Base-by-base conservation (phyloP, 1,139 yeast species). In the Magnusiomyces paraingens region DNA sequence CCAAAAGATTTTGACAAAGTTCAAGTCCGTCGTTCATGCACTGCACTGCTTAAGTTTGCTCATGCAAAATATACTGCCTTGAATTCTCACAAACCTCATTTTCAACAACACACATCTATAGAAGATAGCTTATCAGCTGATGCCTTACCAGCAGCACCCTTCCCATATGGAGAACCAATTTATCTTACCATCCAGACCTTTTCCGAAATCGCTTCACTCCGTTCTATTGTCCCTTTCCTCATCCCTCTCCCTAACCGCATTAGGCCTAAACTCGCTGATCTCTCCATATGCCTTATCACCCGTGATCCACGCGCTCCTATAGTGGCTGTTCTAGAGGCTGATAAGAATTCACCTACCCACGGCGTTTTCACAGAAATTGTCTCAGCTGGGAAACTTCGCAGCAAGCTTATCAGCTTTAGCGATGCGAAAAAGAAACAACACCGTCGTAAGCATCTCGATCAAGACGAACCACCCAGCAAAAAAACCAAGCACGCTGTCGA, bases 341-440 rank as follows among this genome's bases (percentile, higher is more conserved):
- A 61, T 38, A 50, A 50, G 10, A 56, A 56, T 3, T 43, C 61
- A n/a, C 55, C 59, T 2, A 64, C 68, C 1, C 55, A 59, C 40
- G 63, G 61, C 35, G 35, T 62, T 54, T 64, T 64, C 47, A 54
- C 60, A 2, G 66, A 64, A 45, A 61, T 65, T 39, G 54, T 64
- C 2, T 61, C 68, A 1, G 54, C 62, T 1, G 54, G 57, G 21
- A 63, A 61, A 52, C 58, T 64, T 44, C 58, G 62, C 44, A 21
- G 50, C 17, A 36, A 29, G 5, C 46, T 48, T 15, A 20, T 26
- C 8, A 38, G 40, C n/a, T 47, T 47, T 47, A 32, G 35, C 20
- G 50, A 47, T n/a, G 43, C 43, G 21, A 39, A 39, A 21, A 47
- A 47, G 43, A 47, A 47, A 6, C 50, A 42, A 12, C 18, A 15